Evolutionary conservation across 768 basidiomycete genomes (phyloP), one percentile per base, ranked within the genome.

Genomic region (Suillus weaverae): DNA sequence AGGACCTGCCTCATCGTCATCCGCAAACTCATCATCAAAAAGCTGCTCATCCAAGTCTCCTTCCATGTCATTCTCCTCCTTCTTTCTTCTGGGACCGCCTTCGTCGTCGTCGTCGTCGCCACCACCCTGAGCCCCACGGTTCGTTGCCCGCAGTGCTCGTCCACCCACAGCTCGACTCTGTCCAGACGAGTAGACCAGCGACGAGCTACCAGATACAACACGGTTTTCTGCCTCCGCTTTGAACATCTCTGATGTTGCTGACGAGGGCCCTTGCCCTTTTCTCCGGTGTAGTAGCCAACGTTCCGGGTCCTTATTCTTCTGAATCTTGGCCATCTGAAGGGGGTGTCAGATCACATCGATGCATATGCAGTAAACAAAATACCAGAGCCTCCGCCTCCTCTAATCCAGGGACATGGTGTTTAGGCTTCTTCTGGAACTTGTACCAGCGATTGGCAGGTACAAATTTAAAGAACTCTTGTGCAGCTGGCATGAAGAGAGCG

Each of bases 391-490:
- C 93, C 70, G 81, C 89, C 78, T 81, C 87, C 78, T 80, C 90
- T 77, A 82, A 81, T 46, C 85, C 85, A 51, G 88, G 89, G 18
- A 92, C 79, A 71, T 86, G 84, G 70, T 93, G 87, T 70, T 88
- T 89, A 50, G 91, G 83, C 69, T 88, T 88, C 81, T 93, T 94
- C 78, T 92, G 92, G 73, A 95, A 95, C 76, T 93, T 94, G 82
- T 95, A 96, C 91, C 92, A 95, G 51, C 94, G 84, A 73, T 93
- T 87, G 6, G 92, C 87, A 16, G 93, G 90, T 13, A 96, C 89
- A 76, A 95, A 94, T 72, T 92, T 89, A 83, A 96, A 95, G 44
- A 89, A 83, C 64, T 93, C 87, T 70, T 88, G 87, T 62, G 88
- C 87, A 18, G 89, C 87, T 39, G 91, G 90, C 87, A 94, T 91